Percentiles rank a stretch among this genome's conserved stretches.
These are phyloP conservation scores for Excoecaria agallocha DNA, from an alignment of 345 rosid species.

Conservation along the genomic window DNA sequence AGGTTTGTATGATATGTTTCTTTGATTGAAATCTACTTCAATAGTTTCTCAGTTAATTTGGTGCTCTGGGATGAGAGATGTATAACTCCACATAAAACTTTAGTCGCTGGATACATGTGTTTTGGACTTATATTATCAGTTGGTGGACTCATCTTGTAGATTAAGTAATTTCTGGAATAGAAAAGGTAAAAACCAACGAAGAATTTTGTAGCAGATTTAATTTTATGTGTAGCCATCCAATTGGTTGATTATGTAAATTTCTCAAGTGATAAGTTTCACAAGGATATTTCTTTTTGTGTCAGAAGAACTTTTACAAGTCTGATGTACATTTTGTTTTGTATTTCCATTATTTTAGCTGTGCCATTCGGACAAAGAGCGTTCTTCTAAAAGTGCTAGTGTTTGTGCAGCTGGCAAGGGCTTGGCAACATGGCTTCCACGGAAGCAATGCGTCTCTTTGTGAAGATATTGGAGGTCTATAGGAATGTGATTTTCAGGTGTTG, in stretches of 20 bases:
- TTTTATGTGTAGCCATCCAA: background rate
- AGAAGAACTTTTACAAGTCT: background rate
- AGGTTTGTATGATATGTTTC: constrained; percentile 48
- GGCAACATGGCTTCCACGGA: constrained; percentile 90
- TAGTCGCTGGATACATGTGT: background rate
- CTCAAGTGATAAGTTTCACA: background rate
- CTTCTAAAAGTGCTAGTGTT: constrained; percentile 6
- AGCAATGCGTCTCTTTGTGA: constrained; percentile 99
- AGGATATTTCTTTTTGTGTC: background rate
- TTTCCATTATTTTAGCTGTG: background rate
- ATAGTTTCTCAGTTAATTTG: constrained; percentile 1
- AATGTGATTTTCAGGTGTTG: constrained; percentile 16
- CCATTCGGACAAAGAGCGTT: background rate
- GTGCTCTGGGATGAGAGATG: background rate
- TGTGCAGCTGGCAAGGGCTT: constrained; percentile 90
- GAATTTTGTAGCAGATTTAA: background rate
- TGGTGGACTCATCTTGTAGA: background rate
- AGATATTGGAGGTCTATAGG: constrained; percentile 80
- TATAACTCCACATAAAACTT: background rate
- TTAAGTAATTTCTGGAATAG: background rate
- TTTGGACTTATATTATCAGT: background rate
- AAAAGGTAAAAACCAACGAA: background rate
- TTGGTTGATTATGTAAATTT: background rate
- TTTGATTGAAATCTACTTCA: background rate
- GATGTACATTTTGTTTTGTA: background rate